Evolutionary conservation across 2,329 filamentous ascomycete genomes (phyloP).

Genomic region (Cytospora mali): DNA sequence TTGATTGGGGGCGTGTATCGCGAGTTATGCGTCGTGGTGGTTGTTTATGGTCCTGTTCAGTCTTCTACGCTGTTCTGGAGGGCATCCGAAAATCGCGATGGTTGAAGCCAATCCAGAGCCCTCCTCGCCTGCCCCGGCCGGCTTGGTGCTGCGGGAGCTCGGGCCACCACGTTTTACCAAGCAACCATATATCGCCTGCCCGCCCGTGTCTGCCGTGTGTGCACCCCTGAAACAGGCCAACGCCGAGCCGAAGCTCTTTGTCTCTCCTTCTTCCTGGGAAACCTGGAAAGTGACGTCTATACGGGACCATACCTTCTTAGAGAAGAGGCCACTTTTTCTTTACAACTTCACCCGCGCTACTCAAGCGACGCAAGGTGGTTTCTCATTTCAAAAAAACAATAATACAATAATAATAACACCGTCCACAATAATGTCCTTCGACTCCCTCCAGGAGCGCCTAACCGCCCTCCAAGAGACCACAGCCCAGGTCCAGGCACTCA

Average conservation of each 20-base stretch:
- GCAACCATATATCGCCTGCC: no score
- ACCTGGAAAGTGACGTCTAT: slow-evolving; percentile 3
- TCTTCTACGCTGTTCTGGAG: no score
- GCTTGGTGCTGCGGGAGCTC: background rate
- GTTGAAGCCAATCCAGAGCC: background rate
- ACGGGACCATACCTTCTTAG: no score
- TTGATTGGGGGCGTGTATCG: no score
- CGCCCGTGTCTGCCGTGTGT: no score
- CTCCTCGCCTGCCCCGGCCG: background rate
- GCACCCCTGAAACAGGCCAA: background rate
- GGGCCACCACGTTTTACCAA: background rate
- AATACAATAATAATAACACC: background rate
- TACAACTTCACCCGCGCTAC: no score
- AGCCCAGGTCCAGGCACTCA: slow-evolving; percentile 59
- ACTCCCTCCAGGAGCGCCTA: slow-evolving; percentile 64
- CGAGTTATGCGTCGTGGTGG: no score
- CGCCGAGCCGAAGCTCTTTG: no score
- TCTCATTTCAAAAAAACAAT: background rate
- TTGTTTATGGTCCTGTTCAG: no score
- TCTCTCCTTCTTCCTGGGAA: no score
- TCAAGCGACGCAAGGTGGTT: background rate
- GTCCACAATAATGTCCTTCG: slow-evolving; percentile 56
- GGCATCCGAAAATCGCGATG: background rate
- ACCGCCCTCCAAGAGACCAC: slow-evolving; percentile 63
- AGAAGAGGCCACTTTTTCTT: no score